Conservation (phyloP, 2,329 filamentous ascomycete species). For the Microascus cirrosus region DNA sequence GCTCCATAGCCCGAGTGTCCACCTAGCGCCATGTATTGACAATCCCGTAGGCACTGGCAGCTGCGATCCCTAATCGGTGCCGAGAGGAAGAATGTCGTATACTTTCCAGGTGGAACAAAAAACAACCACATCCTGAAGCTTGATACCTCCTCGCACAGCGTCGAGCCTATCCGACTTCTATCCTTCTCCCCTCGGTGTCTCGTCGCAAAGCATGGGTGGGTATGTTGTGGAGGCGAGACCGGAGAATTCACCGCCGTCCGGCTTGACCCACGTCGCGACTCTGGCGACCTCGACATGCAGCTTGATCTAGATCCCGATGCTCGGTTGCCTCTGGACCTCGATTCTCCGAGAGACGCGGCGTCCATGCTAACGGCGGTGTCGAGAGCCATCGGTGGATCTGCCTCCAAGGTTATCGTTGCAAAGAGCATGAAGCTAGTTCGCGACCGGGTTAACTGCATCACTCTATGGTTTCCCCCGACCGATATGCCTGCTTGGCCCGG, state of each 20-base stretch:
- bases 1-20: conserved; percentile 8
- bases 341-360: conserved; percentile 18
- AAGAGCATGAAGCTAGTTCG: conserved; percentile 43
- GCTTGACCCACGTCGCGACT: conserved; percentile 22
- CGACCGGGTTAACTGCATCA: conserved; percentile 57
- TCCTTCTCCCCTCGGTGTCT: conserved; percentile 74
- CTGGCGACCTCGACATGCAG: conserved; percentile 20
- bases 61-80: conserved; percentile 83
- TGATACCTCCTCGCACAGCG: conserved; percentile 57
- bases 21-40: background rate
- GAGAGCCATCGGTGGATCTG: conserved; percentile 15
- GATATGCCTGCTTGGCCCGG: conserved; percentile 13
- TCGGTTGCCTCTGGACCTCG: conserved; percentile 17
- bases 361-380: conserved; percentile 22
- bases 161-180: conserved; percentile 60
- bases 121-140: conserved; percentile 55
- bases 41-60: conserved; percentile 60
- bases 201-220: conserved; percentile 75
- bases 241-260: conserved; percentile 79
- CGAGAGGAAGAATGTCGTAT: conserved; percentile 64
- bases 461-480: conserved; percentile 46
- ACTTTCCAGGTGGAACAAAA: conserved; percentile 69
- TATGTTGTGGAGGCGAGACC: conserved; percentile 80
- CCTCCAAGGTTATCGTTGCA: conserved; percentile 19
- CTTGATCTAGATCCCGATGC: conserved; percentile 21